Conservation (phyloP, 2,329 filamentous ascomycete genomes). For the Venturia pyrina region DNA sequence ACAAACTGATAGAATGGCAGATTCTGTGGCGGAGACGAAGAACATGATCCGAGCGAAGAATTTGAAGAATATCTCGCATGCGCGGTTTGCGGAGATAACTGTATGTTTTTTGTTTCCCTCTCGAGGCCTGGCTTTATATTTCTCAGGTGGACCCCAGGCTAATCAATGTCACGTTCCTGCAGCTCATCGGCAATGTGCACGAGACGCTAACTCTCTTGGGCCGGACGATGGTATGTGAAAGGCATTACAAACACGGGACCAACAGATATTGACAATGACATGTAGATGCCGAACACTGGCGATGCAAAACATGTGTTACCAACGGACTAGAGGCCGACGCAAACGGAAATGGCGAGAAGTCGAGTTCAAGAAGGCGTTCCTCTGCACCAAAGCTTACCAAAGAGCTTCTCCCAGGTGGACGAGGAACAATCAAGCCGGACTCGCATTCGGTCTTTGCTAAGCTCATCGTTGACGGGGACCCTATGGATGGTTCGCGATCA, state of each 20-base stretch:
- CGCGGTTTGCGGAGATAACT: constrained; percentile 67
- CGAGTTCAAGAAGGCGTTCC: constrained; percentile 45
- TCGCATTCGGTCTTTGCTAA: constrained; percentile 72
- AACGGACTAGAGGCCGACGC: constrained; percentile 38
- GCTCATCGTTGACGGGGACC: constrained; percentile 60
- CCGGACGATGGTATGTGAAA: constrained; percentile 51
- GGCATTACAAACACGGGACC: constrained; percentile 13
- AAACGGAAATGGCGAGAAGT: constrained; percentile 29
- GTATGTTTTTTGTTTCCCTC: constrained; percentile 43
- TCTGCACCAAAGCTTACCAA: constrained; percentile 54
- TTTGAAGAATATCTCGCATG: constrained; percentile 74
- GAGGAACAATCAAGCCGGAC: constrained; percentile 53
- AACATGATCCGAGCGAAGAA: constrained; percentile 70
- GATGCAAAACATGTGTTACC: constrained; percentile 47
- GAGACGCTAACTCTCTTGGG: constrained; percentile 54
- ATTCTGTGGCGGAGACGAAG: constrained; percentile 75
- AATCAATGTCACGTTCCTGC: constrained; percentile 32
- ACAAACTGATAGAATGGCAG: constrained; percentile 30
- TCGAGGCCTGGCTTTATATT: constrained; percentile 3
- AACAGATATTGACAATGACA: constrained; percentile 16
- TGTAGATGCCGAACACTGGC: constrained; percentile 50
- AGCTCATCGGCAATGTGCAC: constrained; percentile 89
- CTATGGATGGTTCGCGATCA: constrained; percentile 65
- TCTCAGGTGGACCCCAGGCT: constrained; percentile 24
- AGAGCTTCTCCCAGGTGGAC: constrained; percentile 61